Conservation (phyloP, 2,329 filamentous ascomycete species). For the Botryotinia convoluta region DNA sequence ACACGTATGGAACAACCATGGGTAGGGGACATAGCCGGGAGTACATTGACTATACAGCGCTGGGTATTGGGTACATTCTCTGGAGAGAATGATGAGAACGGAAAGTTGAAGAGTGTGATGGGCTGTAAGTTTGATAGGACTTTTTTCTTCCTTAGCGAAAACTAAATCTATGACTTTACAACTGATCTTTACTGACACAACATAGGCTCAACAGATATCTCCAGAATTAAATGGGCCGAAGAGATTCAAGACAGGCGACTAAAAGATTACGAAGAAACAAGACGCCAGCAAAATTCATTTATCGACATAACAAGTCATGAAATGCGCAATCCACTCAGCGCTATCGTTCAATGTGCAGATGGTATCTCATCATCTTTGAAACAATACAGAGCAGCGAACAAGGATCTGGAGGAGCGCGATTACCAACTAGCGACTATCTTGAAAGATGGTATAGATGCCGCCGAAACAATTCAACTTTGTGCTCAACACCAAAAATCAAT, state of each 20-base stretch:
- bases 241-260: conserved; percentile 44
- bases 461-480: conserved; percentile 71
- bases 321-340: conserved; percentile 70
- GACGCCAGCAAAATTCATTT: conserved; percentile 73
- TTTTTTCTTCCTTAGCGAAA: background rate
- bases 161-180: conserved; percentile 32
- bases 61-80: conserved; percentile 78
- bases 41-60: conserved; percentile 66
- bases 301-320: conserved; percentile 67
- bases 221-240: conserved; percentile 67
- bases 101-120: conserved; percentile 70
- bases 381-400: conserved; percentile 34
- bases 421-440: conserved; percentile 44
- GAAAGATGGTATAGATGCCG: conserved; percentile 66
- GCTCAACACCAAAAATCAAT: conserved; percentile 72
- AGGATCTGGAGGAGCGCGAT: conserved; percentile 37
- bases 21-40: conserved; percentile 55
- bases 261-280: conserved; percentile 54
- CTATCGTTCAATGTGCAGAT: conserved; percentile 62
- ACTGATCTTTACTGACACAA: conserved; percentile 38
- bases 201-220: conserved; percentile 74
- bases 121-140: conserved; percentile 41
- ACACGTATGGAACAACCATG: conserved; percentile 19
- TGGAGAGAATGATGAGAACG: conserved; percentile 64
- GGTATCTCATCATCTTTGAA: conserved; percentile 53